Conservation (phyloP, 2,329 filamentous ascomycete species). For the Graphiopsis chlorocephala region DNA sequence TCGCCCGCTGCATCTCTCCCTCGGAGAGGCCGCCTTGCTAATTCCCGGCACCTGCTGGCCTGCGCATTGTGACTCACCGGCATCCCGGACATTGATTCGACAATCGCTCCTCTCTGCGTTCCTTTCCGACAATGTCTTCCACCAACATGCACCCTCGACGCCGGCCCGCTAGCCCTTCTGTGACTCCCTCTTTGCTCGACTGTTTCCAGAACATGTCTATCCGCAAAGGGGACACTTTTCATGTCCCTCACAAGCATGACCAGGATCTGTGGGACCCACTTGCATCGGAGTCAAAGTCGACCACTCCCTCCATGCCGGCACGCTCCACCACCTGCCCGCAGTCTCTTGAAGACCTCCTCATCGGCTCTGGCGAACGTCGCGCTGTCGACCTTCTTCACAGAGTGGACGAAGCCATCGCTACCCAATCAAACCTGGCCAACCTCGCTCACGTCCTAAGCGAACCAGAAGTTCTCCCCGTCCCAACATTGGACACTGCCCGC, state of each 20-base stretch:
- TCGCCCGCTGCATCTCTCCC: background rate
- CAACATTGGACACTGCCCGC: slow-evolving; percentile 40
- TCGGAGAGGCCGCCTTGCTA: slow-evolving; percentile 8
- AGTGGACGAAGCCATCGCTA: slow-evolving; percentile 44
- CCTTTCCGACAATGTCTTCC: slow-evolving; percentile 8
- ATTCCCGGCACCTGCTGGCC: slow-evolving; percentile 7
- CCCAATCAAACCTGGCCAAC: slow-evolving; percentile 34
- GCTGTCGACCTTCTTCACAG: slow-evolving; percentile 44
- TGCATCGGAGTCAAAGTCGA: slow-evolving; percentile 22
- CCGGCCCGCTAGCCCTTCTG: slow-evolving; percentile 38
- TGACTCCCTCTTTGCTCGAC: slow-evolving; percentile 37
- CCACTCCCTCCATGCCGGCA: slow-evolving; percentile 40
- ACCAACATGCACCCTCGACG: slow-evolving; percentile 45
- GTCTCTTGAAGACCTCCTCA: slow-evolving; percentile 47
- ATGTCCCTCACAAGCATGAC: slow-evolving; percentile 44
- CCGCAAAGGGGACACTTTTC: slow-evolving; percentile 50
- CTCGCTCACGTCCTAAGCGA: slow-evolving; percentile 44
- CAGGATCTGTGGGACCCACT: slow-evolving; percentile 39
- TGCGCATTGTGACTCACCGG: slow-evolving; percentile 13
- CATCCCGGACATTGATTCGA: slow-evolving; percentile 2
- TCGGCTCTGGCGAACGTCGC: slow-evolving; percentile 45
- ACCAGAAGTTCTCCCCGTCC: slow-evolving; percentile 49
- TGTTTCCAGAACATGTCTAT: slow-evolving; percentile 43
- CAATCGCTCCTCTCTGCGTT: slow-evolving; percentile 9
- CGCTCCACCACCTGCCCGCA: slow-evolving; percentile 50